These are phyloP conservation scores for Cruciata laevipes DNA, from an alignment of 257 asterid species.

Conservation along the genomic window DNA sequence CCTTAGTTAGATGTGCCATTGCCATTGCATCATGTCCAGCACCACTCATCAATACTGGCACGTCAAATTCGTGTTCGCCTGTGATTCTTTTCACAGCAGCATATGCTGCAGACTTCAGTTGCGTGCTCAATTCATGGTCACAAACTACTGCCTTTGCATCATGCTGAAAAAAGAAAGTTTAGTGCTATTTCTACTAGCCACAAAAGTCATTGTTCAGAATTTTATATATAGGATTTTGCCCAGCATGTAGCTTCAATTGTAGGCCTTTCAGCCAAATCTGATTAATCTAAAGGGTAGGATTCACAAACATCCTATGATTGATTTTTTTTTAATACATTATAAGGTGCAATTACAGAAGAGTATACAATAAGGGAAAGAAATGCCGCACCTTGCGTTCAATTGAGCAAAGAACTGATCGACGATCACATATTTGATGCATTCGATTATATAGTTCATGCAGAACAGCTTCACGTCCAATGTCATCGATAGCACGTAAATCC, in stretches of 20 bases:
- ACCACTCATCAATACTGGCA: constrained; percentile 89
- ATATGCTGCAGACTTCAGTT: constrained; percentile 63
- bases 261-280: background rate
- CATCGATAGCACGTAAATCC: constrained; percentile 89
- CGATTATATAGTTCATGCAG: constrained; percentile 64
- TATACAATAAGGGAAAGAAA: constrained; percentile 3
- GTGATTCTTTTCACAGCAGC: constrained; percentile 47
- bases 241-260: background rate
- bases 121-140: constrained; percentile 56
- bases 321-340: too few relatives aligned
- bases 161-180: constrained; percentile 44
- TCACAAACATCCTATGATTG: too few relatives aligned
- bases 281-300: background rate
- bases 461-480: constrained; percentile 81
- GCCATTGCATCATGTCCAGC: constrained; percentile 99
- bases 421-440: constrained; percentile 63
- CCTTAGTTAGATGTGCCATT: constrained; percentile 89
- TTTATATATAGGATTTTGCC: background rate
- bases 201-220: constrained; percentile 1
- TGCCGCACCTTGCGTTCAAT: constrained; percentile 74
- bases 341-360: background rate
- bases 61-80: constrained; percentile 44
- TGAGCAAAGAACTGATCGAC: constrained; percentile 67
- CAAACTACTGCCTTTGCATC: constrained; percentile 85
- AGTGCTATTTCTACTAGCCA: background rate